Conservation (phyloP, 352 stramenopile species). For the Vaucheria bursata region DNA sequence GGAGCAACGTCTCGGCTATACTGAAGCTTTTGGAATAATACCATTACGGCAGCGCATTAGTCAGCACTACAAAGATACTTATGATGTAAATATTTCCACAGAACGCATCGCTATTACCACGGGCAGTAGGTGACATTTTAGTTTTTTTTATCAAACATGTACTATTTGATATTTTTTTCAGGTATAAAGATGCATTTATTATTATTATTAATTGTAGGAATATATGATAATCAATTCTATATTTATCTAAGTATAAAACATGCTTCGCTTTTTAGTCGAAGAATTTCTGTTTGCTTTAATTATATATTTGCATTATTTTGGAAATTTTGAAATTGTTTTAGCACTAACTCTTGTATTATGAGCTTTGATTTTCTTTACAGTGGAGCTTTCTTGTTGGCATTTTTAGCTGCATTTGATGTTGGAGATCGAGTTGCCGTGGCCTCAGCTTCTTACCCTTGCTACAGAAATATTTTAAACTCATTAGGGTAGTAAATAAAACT, state of each 20-base stretch:
- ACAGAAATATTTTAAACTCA: constrained; percentile 63
- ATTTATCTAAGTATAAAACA: too few species aligned
- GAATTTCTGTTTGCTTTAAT: too few species aligned
- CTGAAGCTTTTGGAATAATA: constrained; percentile 58
- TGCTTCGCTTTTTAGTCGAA: too few species aligned
- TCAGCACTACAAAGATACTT: constrained; percentile 55
- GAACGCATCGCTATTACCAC: constrained; percentile 60
- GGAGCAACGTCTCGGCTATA: constrained; percentile 58
- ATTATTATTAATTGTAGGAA: too few species aligned
- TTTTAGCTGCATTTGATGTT: constrained; percentile 61
- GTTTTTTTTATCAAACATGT: too few species aligned
- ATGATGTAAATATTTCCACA: constrained; percentile 32
- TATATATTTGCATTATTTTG: too few species aligned
- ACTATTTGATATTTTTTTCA: too few species aligned
- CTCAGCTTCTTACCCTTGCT: constrained; percentile 62
- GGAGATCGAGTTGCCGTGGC: constrained; percentile 60
- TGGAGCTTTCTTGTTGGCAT: constrained; percentile 61
- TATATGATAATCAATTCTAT: too few species aligned
- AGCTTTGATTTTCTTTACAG: constrained; percentile 40
- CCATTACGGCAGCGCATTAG: constrained; percentile 55
- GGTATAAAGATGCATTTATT: too few species aligned
- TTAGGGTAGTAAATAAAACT: too few species aligned
- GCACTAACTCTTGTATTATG: neutral
- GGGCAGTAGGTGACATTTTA: constrained; percentile 39
- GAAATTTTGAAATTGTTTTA: neutral